Conservation (phyloP, 2,329 filamentous ascomycete genomes). For the Sordariomycetes sp. region DNA sequence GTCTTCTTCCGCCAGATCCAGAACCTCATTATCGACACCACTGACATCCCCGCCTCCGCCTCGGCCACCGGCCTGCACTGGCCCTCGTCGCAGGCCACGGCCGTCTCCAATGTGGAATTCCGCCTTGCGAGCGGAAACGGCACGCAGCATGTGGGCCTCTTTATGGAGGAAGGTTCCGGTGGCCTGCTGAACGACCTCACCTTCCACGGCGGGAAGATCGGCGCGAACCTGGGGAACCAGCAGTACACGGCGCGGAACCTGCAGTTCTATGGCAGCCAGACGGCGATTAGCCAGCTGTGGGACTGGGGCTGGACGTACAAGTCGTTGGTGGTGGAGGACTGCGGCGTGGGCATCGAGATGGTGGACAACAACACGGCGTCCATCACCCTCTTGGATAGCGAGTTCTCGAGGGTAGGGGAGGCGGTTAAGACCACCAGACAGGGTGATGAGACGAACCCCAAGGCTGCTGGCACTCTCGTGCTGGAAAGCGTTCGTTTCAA, state of each 20-base stretch:
- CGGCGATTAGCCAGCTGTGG: constrained; percentile 63
- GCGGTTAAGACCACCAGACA: constrained; percentile 54
- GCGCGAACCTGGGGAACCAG: constrained; percentile 49
- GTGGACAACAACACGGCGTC: constrained; percentile 57
- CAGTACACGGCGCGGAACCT: constrained; percentile 64
- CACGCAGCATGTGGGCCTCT: constrained; percentile 45
- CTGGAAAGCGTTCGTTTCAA: constrained; percentile 36
- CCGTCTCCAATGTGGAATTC: constrained; percentile 48
- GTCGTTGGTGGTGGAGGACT: constrained; percentile 51
- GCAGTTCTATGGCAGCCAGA: constrained; percentile 53
- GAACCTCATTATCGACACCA: constrained; percentile 47
- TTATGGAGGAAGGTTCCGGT: constrained; percentile 54
- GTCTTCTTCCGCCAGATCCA: constrained; percentile 48
- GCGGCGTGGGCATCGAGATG: constrained; percentile 58
- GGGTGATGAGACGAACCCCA: constrained; percentile 17
- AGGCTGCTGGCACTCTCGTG: constrained; percentile 29
- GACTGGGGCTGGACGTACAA: constrained; percentile 71
- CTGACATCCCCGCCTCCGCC: constrained; percentile 31
- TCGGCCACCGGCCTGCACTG: constrained; percentile 50
- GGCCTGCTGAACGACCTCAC: constrained; percentile 58
- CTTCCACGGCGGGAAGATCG: constrained; percentile 59
- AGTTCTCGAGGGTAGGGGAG: constrained; percentile 44
- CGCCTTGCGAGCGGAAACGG: constrained; percentile 31
- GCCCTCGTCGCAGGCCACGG: constrained; percentile 55
- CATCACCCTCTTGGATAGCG: constrained; percentile 64